phyloP scores from a whole-genome alignment of 2,329 filamentous ascomycete species.

The Alternaria gaisen region DNA sequence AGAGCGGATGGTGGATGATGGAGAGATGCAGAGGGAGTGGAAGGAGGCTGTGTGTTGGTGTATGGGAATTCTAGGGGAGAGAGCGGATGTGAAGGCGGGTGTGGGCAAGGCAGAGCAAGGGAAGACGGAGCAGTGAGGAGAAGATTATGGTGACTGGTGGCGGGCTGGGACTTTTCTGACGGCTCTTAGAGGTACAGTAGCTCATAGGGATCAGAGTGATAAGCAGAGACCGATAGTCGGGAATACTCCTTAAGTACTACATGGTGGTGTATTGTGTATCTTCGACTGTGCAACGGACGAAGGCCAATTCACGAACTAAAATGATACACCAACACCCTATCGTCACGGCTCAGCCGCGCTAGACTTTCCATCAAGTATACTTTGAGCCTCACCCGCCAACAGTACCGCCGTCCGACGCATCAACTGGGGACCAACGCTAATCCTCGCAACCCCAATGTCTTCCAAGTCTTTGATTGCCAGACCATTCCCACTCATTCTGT shows the following conservation, averaged over 20 bases:
- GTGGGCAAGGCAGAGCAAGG: neutral
- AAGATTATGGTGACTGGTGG: neutral
- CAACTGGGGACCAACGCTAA: slow-evolving; percentile 44
- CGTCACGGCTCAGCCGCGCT: neutral
- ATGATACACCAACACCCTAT: neutral
- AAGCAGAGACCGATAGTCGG: neutral
- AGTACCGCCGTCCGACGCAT: slow-evolving; percentile 28
- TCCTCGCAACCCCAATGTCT: slow-evolving; percentile 44
- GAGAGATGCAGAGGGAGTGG: slow-evolving; percentile 19
- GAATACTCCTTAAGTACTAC: neutral
- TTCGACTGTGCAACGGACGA: neutral
- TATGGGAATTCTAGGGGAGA: neutral
- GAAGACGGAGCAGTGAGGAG: neutral
- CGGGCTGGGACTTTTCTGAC: neutral
- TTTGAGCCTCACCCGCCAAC: slow-evolving; percentile 29
- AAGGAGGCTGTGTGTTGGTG: neutral
- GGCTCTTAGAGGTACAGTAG: neutral
- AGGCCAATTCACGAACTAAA: neutral
- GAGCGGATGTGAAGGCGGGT: neutral
- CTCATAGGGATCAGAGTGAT: neutral
- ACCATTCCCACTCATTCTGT: slow-evolving; percentile 23
- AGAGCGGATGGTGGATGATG: slow-evolving; percentile 11
- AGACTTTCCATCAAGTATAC: slow-evolving; percentile 27
- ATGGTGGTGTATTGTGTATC: neutral
- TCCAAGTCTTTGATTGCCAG: slow-evolving; percentile 37